A percentile compares a stretch with the other conserved stretches of the same genome.
Conservation (phyloP, 306 rosid genomes). For the Arachis hypogaea region DNA sequence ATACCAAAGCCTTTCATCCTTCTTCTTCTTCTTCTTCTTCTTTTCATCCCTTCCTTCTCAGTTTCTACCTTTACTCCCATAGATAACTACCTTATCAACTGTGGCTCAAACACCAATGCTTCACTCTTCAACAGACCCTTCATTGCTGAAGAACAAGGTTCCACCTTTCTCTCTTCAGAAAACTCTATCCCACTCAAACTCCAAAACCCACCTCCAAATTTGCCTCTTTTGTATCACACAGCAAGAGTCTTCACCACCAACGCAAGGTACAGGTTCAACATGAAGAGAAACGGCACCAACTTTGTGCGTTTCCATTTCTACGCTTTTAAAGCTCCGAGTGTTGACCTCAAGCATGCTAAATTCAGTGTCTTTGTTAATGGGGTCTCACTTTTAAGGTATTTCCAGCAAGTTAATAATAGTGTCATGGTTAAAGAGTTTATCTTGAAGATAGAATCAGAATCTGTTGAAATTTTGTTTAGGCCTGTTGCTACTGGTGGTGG, state of each 20-base stretch:
- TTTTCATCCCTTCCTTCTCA: slow-evolving; percentile 43
- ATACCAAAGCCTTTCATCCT: slow-evolving; percentile 26
- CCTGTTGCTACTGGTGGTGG: slow-evolving; percentile 40
- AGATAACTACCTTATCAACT: slow-evolving; percentile 78
- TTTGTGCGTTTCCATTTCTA: slow-evolving; percentile 87
- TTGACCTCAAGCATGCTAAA: slow-evolving; percentile 62
- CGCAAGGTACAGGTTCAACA: slow-evolving; percentile 63
- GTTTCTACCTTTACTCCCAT: slow-evolving; percentile 64
- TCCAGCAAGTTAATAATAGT: slow-evolving; percentile 39
- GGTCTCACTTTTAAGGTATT: slow-evolving; percentile 40
- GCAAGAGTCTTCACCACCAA: slow-evolving; percentile 75
- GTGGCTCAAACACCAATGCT: slow-evolving; percentile 71
- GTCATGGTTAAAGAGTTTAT: slow-evolving; percentile 64
- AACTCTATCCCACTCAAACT: slow-evolving; percentile 55
- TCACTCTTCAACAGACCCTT: slow-evolving; percentile 62
- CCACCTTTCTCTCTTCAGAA: slow-evolving; percentile 51
- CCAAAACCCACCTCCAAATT: slow-evolving; percentile 58
- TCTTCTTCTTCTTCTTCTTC: slow-evolving; percentile 34
- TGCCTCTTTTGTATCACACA: slow-evolving; percentile 56
- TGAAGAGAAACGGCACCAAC: slow-evolving; percentile 72
- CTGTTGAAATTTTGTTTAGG: slow-evolving; percentile 59
- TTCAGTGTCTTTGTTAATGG: slow-evolving; percentile 63
- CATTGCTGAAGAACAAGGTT: slow-evolving; percentile 53
- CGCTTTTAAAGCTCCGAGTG: slow-evolving; percentile 63
- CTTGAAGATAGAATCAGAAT: slow-evolving; percentile 53